These are phyloP conservation scores for Capronia americana DNA, from an alignment of 2,329 filamentous ascomycete genomes.

Conservation along the genomic window DNA sequence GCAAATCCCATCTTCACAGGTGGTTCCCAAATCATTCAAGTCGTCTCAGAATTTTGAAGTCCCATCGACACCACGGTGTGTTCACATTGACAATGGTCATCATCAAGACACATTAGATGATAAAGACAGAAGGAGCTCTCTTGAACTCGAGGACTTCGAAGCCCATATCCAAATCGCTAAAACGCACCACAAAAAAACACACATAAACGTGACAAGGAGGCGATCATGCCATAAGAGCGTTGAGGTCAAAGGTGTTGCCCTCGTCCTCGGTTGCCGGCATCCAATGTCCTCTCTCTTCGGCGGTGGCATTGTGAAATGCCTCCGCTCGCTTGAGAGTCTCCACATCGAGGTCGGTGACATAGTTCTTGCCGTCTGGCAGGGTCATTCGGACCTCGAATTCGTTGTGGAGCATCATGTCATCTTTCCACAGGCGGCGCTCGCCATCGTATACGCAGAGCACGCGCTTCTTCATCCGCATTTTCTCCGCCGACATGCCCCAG, in stretches of 20 bases:
- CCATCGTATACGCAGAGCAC: constrained; percentile 94
- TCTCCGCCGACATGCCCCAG: constrained; percentile 89
- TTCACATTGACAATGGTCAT: background rate
- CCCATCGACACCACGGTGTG: constrained; percentile 18
- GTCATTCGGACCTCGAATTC: constrained; percentile 91
- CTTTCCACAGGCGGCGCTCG: constrained; percentile 85
- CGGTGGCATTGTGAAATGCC: constrained; percentile 77
- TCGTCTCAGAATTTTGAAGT: constrained; percentile 19
- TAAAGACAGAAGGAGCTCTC: constrained; percentile 12
- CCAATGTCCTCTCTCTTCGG: constrained; percentile 88
- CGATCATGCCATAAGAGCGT: constrained; percentile 41
- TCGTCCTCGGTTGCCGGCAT: constrained; percentile 46
- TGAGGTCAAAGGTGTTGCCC: constrained; percentile 42
- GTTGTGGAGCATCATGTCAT: constrained; percentile 97
- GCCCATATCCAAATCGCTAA: constrained; percentile 29
- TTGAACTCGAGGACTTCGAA: background rate
- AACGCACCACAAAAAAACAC: constrained; percentile 30
- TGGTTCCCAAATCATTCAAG: constrained; percentile 11
- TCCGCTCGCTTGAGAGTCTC: constrained; percentile 88
- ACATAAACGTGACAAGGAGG: constrained; percentile 18
- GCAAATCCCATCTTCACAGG: constrained; percentile 6
- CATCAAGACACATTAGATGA: background rate
- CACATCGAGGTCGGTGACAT: constrained; percentile 91
- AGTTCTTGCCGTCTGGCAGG: constrained; percentile 75
- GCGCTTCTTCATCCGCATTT: constrained; percentile 99